Conservation (phyloP, 2,329 filamentous ascomycete species). For the Aspergillus nomiae region DNA sequence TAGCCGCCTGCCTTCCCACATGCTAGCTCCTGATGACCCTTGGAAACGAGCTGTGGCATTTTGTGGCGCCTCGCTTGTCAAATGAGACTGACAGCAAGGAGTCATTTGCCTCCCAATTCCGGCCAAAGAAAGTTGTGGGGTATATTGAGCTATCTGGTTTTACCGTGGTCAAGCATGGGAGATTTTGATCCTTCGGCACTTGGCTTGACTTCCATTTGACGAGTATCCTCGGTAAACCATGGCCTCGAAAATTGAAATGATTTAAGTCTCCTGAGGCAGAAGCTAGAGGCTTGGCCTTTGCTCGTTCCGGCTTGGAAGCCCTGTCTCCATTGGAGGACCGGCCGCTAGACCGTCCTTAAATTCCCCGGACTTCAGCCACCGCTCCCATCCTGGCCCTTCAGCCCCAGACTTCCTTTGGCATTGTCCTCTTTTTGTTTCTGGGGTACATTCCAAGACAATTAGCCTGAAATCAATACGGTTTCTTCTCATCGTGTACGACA, state of each 20-base stretch:
- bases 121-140: not conserved
- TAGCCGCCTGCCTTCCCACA: not conserved
- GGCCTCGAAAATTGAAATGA: not conserved
- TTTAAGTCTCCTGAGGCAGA: slow-evolving; percentile 7
- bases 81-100: not conserved
- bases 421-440: not conserved
- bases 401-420: slow-evolving; percentile 2
- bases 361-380: slow-evolving; percentile 10
- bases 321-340: slow-evolving; percentile 3
- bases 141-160: not conserved
- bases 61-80: not conserved
- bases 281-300: slow-evolving; percentile 16
- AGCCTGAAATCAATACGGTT: slow-evolving; percentile 9
- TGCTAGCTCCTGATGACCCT: not conserved
- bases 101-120: not conserved
- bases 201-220: not conserved
- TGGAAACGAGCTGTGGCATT: not conserved
- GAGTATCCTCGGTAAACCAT: slow-evolving; percentile 6
- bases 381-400: slow-evolving; percentile 4
- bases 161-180: not conserved
- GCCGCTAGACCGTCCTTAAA: slow-evolving; percentile 8
- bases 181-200: not conserved
- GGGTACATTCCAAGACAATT: slow-evolving; percentile 6
- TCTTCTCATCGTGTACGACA: not conserved
- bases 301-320: slow-evolving; percentile 8